Conservation (phyloP, 306 rosid genomes). For the Casuarina glauca region DNA sequence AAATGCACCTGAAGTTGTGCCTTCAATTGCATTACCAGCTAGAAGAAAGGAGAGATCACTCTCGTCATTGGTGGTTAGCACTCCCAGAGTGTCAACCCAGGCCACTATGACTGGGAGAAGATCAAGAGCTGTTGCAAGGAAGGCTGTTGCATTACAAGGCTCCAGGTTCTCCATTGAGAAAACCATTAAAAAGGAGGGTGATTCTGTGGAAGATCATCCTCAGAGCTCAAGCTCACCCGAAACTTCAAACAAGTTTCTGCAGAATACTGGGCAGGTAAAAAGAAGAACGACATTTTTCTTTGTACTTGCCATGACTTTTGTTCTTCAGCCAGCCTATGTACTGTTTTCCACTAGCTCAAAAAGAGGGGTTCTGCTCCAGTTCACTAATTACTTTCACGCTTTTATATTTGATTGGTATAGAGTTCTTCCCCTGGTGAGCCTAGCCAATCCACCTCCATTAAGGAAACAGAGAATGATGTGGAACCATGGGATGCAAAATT, state of each 20-base stretch:
- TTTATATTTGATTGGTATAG: constrained; percentile 44
- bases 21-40: constrained; percentile 58
- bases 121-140: constrained; percentile 71
- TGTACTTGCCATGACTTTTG: constrained; percentile 8
- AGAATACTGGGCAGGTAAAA: constrained; percentile 56
- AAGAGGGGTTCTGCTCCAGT: constrained; percentile 16
- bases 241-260: constrained; percentile 51
- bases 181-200: constrained; percentile 58
- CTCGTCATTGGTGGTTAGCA: constrained; percentile 84
- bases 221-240: constrained; percentile 76
- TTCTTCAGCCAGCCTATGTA: neutral
- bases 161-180: constrained; percentile 66
- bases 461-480: constrained; percentile 62
- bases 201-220: constrained; percentile 43
- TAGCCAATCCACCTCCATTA: constrained; percentile 46
- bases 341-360: constrained; percentile 7
- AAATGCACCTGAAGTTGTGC: constrained; percentile 54
- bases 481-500: constrained; percentile 62
- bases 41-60: constrained; percentile 96
- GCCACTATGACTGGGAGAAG: constrained; percentile 79
- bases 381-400: constrained; percentile 18
- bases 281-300: constrained; percentile 22
- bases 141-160: constrained; percentile 55
- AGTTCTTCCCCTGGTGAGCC: constrained; percentile 57
- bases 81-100: constrained; percentile 81